A percentile compares a stretch with the other conserved stretches of the same genome.
Conservation (phyloP, 176 grass and related monocot species). For the Eragrostis nindensis region DNA sequence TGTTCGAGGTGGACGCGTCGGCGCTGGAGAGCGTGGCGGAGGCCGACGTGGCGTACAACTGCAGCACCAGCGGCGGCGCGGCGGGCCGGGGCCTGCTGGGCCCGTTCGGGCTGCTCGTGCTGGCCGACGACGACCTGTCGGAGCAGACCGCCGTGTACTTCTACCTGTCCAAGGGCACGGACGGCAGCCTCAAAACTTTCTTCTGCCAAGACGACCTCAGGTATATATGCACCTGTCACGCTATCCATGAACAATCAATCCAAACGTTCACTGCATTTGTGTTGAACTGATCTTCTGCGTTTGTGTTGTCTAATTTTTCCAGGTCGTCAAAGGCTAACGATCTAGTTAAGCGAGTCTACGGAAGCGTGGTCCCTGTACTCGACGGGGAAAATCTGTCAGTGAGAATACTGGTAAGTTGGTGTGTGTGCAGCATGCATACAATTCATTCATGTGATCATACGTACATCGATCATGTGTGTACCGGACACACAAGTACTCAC, state of each 20-base stretch:
- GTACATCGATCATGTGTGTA: not conserved
- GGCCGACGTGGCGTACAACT: slow-evolving; percentile 58
- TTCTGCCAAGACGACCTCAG: slow-evolving; percentile 95
- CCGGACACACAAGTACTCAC: not conserved
- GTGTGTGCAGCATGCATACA: not conserved
- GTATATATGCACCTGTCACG: slow-evolving; percentile 22
- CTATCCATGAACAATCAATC: not conserved
- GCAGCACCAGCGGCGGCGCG: slow-evolving; percentile 65
- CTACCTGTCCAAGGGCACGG: slow-evolving; percentile 53
- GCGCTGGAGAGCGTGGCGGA: slow-evolving; percentile 22
- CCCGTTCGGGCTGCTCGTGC: slow-evolving; percentile 86
- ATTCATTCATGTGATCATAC: not conserved
- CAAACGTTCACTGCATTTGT: no score
- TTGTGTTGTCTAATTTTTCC: not conserved
- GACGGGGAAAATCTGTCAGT: slow-evolving; percentile 66
- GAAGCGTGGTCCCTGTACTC: slow-evolving; percentile 71
- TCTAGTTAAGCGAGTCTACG: slow-evolving; percentile 74
- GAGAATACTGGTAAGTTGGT: slow-evolving; percentile 65
- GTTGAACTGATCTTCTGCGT: not conserved
- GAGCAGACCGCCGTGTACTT: slow-evolving; percentile 91
- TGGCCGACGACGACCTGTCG: slow-evolving; percentile 61
- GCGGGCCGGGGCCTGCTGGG: slow-evolving; percentile 60
- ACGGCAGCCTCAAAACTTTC: slow-evolving; percentile 58
- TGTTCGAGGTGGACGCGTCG: slow-evolving; percentile 59
- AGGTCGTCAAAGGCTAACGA: slow-evolving; percentile 78